Conservation (phyloP, 169 alveolate species). For the Cryptosporidium ubiquitum region DNA sequence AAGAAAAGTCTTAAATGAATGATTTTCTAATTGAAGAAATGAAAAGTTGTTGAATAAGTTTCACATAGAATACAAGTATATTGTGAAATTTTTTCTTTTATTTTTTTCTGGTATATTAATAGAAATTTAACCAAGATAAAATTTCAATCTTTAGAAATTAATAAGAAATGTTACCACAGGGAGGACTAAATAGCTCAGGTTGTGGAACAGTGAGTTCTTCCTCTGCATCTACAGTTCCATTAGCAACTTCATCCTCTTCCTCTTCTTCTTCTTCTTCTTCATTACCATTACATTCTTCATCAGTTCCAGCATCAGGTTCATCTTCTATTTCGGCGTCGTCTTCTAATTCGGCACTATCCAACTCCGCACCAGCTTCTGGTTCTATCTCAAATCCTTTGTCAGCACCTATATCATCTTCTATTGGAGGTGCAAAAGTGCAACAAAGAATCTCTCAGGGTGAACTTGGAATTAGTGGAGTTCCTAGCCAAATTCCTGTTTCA, state of each 20-base stretch:
- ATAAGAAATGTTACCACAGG: constrained; percentile 16
- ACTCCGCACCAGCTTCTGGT: background rate
- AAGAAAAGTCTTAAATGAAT: background rate
- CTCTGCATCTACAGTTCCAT: background rate
- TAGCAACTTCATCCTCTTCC: background rate
- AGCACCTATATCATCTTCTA: background rate
- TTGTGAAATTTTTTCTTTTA: background rate
- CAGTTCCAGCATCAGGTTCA: background rate
- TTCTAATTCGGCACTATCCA: background rate
- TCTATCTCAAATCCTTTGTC: background rate
- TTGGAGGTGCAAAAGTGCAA: background rate
- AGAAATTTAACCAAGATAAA: background rate
- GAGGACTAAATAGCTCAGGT: background rate
- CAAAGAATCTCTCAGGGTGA: constrained; percentile 25
- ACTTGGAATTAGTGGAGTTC: background rate
- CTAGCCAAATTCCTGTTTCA: background rate
- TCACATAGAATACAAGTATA: background rate
- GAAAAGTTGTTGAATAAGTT: background rate
- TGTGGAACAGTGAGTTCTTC: background rate
- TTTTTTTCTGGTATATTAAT: background rate
- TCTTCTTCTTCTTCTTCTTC: background rate
- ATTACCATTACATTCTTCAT: background rate
- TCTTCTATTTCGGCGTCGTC: background rate
- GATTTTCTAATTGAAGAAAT: background rate
- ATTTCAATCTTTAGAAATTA: background rate